Percentiles rank a stretch among this genome's conserved stretches.
Evolutionary conservation across 2,329 filamentous ascomycete genomes (phyloP).

Genomic region (Fusarium secorum): DNA sequence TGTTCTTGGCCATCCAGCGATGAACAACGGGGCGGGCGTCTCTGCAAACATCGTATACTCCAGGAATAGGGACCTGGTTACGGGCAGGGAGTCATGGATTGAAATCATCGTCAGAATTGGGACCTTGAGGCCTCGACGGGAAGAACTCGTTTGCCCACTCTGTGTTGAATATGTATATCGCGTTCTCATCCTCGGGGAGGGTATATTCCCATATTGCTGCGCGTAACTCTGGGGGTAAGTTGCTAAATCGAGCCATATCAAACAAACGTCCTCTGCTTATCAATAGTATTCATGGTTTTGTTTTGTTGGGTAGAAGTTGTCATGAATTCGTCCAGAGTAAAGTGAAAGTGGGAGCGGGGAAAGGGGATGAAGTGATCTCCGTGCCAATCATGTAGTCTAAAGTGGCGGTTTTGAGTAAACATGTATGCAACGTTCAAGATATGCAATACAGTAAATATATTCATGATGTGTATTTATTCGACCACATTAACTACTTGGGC

Average conservation of each 20-base stretch:
- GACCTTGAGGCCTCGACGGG: background rate
- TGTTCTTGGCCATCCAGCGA: background rate
- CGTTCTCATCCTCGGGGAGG: background rate
- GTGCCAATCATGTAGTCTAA: background rate
- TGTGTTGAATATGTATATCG: background rate
- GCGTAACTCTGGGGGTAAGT: background rate
- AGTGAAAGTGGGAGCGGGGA: background rate
- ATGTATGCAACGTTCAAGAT: background rate
- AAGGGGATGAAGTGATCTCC: background rate
- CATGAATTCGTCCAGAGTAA: background rate
- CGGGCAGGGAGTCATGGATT: background rate
- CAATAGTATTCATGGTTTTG: background rate
- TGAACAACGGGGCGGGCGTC: background rate
- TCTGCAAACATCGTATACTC: background rate
- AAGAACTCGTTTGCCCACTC: background rate
- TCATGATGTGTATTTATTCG: background rate
- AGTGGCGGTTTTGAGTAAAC: background rate
- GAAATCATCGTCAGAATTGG: rapidly evolving
- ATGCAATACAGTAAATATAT: background rate
- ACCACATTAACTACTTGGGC: background rate
- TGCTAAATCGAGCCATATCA: background rate
- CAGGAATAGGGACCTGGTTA: background rate
- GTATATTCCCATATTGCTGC: background rate
- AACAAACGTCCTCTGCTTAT: background rate
- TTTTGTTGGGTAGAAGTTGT: background rate